A percentile compares a stretch with the other conserved stretches of the same genome.
phyloP scores from a whole-genome alignment of 495 filamentous ascomycete species.

The Talaromyces liani region DNA sequence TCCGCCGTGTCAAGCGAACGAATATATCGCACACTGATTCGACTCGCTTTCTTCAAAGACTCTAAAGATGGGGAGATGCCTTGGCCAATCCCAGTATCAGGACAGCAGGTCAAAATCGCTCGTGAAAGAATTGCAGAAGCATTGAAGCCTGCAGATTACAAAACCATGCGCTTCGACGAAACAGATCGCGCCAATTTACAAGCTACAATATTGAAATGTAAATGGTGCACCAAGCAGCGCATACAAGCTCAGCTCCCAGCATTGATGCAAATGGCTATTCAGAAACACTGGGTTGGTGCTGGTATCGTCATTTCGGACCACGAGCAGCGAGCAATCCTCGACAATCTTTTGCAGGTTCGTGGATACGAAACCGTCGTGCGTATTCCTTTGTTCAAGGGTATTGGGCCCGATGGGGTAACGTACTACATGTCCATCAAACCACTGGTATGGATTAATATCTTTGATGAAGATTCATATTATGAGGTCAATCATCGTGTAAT shows the following conservation, averaged over 20 bases:
- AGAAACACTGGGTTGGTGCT: conserved; percentile 25
- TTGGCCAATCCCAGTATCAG: too few species aligned
- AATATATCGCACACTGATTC: conserved; percentile 31
- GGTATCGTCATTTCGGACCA: conserved; percentile 18
- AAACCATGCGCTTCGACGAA: conserved; percentile 10
- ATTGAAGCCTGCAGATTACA: conserved; percentile 28
- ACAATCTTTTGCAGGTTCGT: background rate
- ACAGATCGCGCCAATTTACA: conserved; percentile 24
- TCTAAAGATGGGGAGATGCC: too few species aligned
- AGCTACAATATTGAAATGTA: conserved; percentile 22
- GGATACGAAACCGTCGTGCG: too few species aligned
- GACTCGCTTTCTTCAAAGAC: conserved; percentile 36
- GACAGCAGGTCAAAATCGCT: background rate
- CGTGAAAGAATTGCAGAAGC: conserved; percentile 16
- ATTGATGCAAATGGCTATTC: conserved; percentile 25
- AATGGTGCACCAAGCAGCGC: conserved; percentile 32
- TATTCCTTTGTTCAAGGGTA: too few species aligned
- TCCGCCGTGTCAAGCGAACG: conserved; percentile 33
- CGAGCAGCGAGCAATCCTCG: conserved; percentile 14
- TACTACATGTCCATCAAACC: too few species aligned
- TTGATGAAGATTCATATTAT: too few species aligned
- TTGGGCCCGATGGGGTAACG: too few species aligned
- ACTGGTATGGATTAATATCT: too few species aligned
- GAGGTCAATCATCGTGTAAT: too few species aligned
- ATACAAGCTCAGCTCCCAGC: conserved; percentile 24